Base-by-base conservation (phyloP, 2,329 filamentous ascomycete species). In the Hymenoscyphus fructigenus region DNA sequence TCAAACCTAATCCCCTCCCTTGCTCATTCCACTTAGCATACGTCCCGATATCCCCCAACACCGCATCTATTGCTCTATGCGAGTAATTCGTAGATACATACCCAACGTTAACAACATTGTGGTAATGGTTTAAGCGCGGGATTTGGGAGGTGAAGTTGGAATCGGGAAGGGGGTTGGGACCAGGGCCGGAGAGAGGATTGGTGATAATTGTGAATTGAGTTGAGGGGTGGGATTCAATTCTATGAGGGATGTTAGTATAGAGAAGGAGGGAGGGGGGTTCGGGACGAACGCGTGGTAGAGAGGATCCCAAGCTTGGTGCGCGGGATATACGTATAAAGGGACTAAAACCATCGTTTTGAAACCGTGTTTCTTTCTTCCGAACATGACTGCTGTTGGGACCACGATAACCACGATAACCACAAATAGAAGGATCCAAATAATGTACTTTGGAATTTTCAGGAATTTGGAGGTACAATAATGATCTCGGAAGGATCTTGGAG, bases 51-150 rank as follows among this genome's bases (percentile, higher is more conserved):
- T 80, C 76, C 0, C 65, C 58, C 10, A 75, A 66, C 14, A 80
- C 75, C 1, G 69, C 69, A 5, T 69, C 60, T 26, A 75, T 66
- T 50, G 72, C 68, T 5, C 75, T 66, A 1, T 63, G 67, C 2
- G 73, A 75, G 58, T 78, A 78, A 7, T 64, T 59, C 1, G 77
- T 79, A 5, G 71, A 71, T 28, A 80, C 76, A 65, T 80, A 80
- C 14, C 79, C 79, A 14, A 80, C 66, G 2, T 76, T 71, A 0
- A 72, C 68, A n/a, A 78, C 75, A 63, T 80, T 80, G 36, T 71
- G 12, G 57, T 76, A 77, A 14, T 66, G 72, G 62, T 78, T 78
- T 4, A 80, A 71, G 59, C 75, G 73, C 6, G 70, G 64, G 26
- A 80, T 66, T 0, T 68, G 73, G 5, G 68, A 50, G 28, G 73